Conservation (phyloP, 1,284 basidiomycete genomes). For the Mixia osmundae region DNA sequence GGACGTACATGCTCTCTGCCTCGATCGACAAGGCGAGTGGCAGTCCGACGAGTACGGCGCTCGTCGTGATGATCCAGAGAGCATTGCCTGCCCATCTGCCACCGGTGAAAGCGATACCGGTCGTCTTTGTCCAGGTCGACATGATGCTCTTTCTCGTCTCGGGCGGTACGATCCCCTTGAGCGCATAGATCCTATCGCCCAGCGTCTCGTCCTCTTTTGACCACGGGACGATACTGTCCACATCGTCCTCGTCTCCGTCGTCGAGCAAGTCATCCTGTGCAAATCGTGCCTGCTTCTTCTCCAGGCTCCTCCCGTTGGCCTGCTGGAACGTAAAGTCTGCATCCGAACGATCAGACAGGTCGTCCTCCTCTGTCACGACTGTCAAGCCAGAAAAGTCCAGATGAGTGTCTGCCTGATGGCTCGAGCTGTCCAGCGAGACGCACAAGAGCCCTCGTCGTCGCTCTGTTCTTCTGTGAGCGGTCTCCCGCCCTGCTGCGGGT, state of each 20-base stretch:
- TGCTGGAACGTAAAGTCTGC: too few species aligned
- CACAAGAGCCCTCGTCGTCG: too few species aligned
- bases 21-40: constrained; percentile 81
- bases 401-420: too few species aligned
- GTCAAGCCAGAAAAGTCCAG: neutral
- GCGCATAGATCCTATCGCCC: constrained; percentile 63
- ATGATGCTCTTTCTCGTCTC: constrained; percentile 53
- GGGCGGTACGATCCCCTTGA: constrained; percentile 87
- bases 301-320: too few species aligned
- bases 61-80: constrained; percentile 87
- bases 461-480: too few species aligned
- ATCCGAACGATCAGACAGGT: constrained; percentile 1
- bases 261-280: constrained; percentile 8
- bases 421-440: too few species aligned
- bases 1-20: constrained; percentile 80
- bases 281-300: too few species aligned
- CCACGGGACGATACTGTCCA: constrained; percentile 6
- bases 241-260: constrained; percentile 10
- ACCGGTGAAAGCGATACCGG: constrained; percentile 32
- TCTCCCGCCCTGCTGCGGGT: too few species aligned
- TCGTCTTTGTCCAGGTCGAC: constrained; percentile 35
- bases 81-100: constrained; percentile 57
- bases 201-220: constrained; percentile 38
- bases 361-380: constrained; percentile 9
- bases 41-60: constrained; percentile 72